These are phyloP conservation scores for Rickenella mellea DNA, from an alignment of 768 basidiomycete species.

Conservation along the genomic window DNA sequence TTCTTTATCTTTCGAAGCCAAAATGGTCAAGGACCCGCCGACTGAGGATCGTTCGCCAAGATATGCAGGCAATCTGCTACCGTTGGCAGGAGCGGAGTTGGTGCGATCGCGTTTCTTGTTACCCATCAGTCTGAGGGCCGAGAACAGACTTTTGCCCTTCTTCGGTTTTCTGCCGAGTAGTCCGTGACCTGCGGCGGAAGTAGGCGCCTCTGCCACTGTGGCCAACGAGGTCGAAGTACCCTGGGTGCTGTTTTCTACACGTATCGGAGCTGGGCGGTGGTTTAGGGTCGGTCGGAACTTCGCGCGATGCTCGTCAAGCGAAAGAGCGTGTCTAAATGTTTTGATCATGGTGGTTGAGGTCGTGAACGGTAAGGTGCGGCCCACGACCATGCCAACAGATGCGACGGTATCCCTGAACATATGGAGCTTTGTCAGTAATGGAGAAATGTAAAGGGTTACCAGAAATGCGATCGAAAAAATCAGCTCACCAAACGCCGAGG, in stretches of 20 bases:
- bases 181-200: not conserved
- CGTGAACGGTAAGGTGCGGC: constrained; percentile 58
- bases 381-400: constrained; percentile 60
- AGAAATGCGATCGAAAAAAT: not conserved
- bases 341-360: constrained; percentile 51
- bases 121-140: not conserved
- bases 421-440: constrained; percentile 2
- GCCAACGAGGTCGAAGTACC: constrained; percentile 17
- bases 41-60: too few relatives aligned
- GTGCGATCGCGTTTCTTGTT: too few relatives aligned
- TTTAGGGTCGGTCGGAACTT: constrained; percentile 57
- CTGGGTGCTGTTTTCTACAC: constrained; percentile 13
- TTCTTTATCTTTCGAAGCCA: not conserved
- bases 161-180: not conserved
- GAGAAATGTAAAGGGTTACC: not conserved
- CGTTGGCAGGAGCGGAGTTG: too few relatives aligned
- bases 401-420: constrained; percentile 64
- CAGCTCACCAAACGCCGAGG: constrained; percentile 62
- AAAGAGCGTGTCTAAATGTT: constrained; percentile 67
- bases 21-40: not conserved
- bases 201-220: not conserved
- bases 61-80: too few relatives aligned
- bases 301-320: constrained; percentile 72
- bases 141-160: not conserved
- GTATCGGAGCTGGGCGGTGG: constrained; percentile 32